Percentiles rank a stretch among this genome's conserved stretches.
phyloP scores from a whole-genome alignment of 1,284 basidiomycete species.

The Trametes versicolor region DNA sequence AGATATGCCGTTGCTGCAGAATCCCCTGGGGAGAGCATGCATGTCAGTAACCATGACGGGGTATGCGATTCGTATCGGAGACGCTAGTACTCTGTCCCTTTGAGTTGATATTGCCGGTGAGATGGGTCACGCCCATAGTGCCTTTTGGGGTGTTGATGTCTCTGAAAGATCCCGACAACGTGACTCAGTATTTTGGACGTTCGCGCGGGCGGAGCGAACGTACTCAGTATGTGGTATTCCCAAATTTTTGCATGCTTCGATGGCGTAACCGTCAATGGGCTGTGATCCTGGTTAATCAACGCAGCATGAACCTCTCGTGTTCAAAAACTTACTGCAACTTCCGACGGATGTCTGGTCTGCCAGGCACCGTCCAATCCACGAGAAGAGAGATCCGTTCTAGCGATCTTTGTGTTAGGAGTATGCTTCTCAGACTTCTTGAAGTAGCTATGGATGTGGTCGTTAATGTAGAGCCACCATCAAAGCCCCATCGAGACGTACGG shows the following conservation, averaged over 20 bases:
- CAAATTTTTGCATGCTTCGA: constrained; percentile 31
- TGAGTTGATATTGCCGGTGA: constrained; percentile 40
- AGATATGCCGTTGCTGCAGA: constrained; percentile 53
- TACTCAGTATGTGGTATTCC: constrained; percentile 40
- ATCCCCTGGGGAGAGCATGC: constrained; percentile 32
- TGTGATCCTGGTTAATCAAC: not conserved
- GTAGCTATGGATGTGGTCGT: constrained; percentile 35
- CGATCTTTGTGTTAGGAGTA: constrained; percentile 27
- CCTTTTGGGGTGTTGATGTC: constrained; percentile 43
- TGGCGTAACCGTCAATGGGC: constrained; percentile 21
- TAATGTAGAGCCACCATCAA: not conserved
- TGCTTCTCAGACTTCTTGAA: constrained; percentile 44
- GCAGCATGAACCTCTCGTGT: too few relatives aligned
- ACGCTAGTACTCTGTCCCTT: constrained; percentile 48
- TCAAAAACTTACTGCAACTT: constrained; percentile 15
- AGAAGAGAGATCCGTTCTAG: constrained; percentile 17
- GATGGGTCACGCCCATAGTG: constrained; percentile 39
- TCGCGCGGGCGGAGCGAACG: constrained; percentile 5
- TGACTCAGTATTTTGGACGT: not conserved
- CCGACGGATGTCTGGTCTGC: constrained; percentile 31
- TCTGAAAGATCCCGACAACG: constrained; percentile 24
- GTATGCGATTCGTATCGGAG: constrained; percentile 12
- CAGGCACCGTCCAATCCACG: constrained; percentile 36
- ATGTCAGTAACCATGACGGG: not conserved
- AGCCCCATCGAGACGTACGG: constrained; percentile 38